Conservation (phyloP, 179 eudicot genomes). For the Amaranthus tricolor region DNA sequence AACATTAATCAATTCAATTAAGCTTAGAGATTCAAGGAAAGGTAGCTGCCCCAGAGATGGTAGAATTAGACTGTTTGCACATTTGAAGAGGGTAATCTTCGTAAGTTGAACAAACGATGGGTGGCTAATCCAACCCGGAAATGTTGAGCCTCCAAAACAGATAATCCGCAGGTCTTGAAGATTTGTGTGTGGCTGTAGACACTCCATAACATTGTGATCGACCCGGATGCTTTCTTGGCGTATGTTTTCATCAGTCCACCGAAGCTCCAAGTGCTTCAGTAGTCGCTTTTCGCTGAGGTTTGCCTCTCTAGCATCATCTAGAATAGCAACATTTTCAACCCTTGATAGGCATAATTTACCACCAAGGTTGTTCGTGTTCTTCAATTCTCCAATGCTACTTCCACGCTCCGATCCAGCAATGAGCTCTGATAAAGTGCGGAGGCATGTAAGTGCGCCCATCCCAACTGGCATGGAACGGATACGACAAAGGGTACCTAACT, state of each 20-base stretch:
- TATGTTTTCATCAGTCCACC: constrained; percentile 15
- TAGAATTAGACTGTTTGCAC: constrained; percentile 12
- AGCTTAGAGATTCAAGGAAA: constrained; percentile 20
- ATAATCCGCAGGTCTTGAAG: constrained; percentile 19
- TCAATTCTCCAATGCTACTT: neutral
- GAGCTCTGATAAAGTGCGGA: constrained; percentile 12
- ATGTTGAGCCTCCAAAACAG: constrained; percentile 13
- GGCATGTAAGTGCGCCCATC: constrained; percentile 15
- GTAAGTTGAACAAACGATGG: constrained; percentile 9
- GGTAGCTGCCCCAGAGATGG: constrained; percentile 25
- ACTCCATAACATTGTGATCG: neutral
- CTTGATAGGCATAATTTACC: constrained; percentile 5
- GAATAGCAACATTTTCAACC: constrained; percentile 4
- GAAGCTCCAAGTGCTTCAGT: constrained; percentile 16
- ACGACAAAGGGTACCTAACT: constrained; percentile 7
- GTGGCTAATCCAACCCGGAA: constrained; percentile 25
- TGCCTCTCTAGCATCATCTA: constrained; percentile 8
- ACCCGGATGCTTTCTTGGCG: neutral
- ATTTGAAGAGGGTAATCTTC: constrained; percentile 24
- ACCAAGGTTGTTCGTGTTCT: constrained; percentile 1
- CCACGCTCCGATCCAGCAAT: neutral
- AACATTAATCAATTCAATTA: constrained; percentile 11
- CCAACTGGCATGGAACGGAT: constrained; percentile 15
- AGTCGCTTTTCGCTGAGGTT: constrained; percentile 8
- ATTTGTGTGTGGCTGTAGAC: constrained; percentile 14